Percentiles rank a stretch among this genome's conserved stretches.
phyloP scores from a whole-genome alignment of 179 eudicot species.

The Silene vulgaris region DNA sequence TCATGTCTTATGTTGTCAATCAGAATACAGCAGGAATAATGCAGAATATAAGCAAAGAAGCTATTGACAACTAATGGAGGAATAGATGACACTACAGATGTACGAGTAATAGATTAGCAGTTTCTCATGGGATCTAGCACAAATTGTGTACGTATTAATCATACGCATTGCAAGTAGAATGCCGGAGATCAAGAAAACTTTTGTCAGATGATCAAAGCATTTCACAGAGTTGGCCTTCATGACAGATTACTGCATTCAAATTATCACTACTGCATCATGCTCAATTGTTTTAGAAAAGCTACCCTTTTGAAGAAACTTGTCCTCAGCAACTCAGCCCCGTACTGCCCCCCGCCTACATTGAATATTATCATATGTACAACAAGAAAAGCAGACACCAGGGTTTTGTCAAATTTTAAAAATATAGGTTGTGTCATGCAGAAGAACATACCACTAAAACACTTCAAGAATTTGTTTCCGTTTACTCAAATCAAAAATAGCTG shows the following conservation, averaged over 20 bases:
- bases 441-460: conserved; percentile 1
- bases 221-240: background rate
- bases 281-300: background rate
- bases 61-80: background rate
- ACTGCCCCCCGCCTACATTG: background rate
- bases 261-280: background rate
- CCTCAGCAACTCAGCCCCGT: background rate
- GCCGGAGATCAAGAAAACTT: background rate
- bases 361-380: conserved; percentile 2
- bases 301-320: background rate
- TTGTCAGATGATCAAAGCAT: background rate
- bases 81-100: background rate
- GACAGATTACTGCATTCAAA: conserved; percentile 1
- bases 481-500: background rate
- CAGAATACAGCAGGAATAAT: conserved; percentile 11
- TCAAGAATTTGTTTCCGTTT: background rate
- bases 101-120: conserved; percentile 1
- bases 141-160: background rate
- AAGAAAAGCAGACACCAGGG: background rate
- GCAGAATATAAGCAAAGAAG: conserved; percentile 6
- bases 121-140: background rate
- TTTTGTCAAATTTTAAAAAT: background rate
- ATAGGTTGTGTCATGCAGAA: background rate
- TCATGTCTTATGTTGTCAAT: background rate
- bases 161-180: background rate